Percentiles rank a stretch among this genome's conserved stretches.
phyloP scores from a whole-genome alignment of 106 monocot genomes.

The Dendrobium officinale region DNA sequence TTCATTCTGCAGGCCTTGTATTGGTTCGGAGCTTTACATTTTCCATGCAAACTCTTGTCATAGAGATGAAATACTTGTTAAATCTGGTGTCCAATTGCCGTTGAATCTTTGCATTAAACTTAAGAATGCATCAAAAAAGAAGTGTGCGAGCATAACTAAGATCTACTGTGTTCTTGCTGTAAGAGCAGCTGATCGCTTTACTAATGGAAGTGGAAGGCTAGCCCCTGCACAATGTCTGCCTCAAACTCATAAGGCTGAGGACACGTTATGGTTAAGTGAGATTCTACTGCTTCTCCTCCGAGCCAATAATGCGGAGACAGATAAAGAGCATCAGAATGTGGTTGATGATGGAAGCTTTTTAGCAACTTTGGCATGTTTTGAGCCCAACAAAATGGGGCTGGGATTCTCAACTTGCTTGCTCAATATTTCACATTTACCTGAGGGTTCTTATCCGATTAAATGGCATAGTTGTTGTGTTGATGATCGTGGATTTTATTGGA shows the following conservation, averaged over 20 bases:
- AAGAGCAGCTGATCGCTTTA: slow-evolving; percentile 15
- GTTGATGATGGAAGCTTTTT: slow-evolving; percentile 11
- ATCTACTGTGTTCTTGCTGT: slow-evolving; percentile 50
- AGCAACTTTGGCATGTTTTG: slow-evolving; percentile 30
- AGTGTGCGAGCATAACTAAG: slow-evolving; percentile 15
- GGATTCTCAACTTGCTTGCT: slow-evolving; percentile 63
- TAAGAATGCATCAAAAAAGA: slow-evolving; percentile 20
- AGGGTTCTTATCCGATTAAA: slow-evolving; percentile 68
- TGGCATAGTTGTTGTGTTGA: slow-evolving; percentile 75
- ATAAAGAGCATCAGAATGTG: not conserved
- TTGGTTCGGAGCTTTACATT: slow-evolving; percentile 60
- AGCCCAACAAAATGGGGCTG: slow-evolving; percentile 34
- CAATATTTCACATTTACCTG: slow-evolving; percentile 62
- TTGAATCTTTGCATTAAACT: slow-evolving; percentile 60
- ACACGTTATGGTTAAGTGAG: slow-evolving; percentile 33
- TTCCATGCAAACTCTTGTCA: slow-evolving; percentile 26
- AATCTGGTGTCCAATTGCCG: slow-evolving; percentile 31
- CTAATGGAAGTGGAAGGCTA: not conserved
- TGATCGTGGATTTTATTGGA: slow-evolving; percentile 36
- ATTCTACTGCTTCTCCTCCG: slow-evolving; percentile 23
- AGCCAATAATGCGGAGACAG: not conserved
- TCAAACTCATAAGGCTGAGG: slow-evolving; percentile 18
- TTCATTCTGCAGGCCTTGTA: slow-evolving; percentile 47
- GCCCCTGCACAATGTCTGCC: slow-evolving; percentile 13
- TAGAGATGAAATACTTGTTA: slow-evolving; percentile 14